Conservation (phyloP, 768 basidiomycete species). For the Lactifluus rugatus region DNA sequence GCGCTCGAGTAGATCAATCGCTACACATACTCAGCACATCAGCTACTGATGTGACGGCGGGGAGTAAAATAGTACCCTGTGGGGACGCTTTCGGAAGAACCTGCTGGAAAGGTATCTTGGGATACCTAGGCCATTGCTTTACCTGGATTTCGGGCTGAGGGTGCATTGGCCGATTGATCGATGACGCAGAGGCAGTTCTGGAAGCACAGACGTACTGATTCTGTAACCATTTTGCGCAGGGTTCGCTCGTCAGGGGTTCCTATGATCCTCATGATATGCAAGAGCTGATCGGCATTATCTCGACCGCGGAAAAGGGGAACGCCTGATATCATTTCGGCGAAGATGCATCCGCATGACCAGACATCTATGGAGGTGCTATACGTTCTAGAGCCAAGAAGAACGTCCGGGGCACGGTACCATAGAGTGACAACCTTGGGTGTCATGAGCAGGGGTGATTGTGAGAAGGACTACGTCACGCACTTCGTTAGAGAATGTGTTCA, state of each 20-base stretch:
- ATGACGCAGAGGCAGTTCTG: neutral
- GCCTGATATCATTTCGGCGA: constrained; percentile 98
- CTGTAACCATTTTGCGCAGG: constrained; percentile 78
- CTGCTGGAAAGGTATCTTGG: constrained; percentile 71
- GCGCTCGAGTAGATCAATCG: constrained; percentile 88
- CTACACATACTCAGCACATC: constrained; percentile 28
- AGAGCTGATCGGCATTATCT: constrained; percentile 95
- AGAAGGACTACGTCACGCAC: constrained; percentile 28
- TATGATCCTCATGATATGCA: constrained; percentile 94
- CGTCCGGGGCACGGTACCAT: constrained; percentile 98
- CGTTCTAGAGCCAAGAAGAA: constrained; percentile 90
- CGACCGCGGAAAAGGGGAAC: constrained; percentile 93
- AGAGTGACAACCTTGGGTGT: constrained; percentile 81
- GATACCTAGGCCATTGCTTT: constrained; percentile 81
- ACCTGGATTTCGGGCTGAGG: constrained; percentile 71
- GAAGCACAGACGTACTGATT: constrained; percentile 58
- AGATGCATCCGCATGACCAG: constrained; percentile 98
- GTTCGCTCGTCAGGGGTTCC: constrained; percentile 89
- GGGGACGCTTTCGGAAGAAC: constrained; percentile 80
- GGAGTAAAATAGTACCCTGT: constrained; percentile 43
- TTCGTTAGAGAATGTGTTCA: constrained; percentile 99
- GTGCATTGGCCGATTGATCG: constrained; percentile 7
- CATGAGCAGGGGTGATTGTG: constrained; percentile 5
- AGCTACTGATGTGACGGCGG: neutral
- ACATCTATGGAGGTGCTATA: constrained; percentile 98